phyloP scores from a whole-genome alignment of 2,329 filamentous ascomycete genomes.

The Trichoderma harzianum region DNA sequence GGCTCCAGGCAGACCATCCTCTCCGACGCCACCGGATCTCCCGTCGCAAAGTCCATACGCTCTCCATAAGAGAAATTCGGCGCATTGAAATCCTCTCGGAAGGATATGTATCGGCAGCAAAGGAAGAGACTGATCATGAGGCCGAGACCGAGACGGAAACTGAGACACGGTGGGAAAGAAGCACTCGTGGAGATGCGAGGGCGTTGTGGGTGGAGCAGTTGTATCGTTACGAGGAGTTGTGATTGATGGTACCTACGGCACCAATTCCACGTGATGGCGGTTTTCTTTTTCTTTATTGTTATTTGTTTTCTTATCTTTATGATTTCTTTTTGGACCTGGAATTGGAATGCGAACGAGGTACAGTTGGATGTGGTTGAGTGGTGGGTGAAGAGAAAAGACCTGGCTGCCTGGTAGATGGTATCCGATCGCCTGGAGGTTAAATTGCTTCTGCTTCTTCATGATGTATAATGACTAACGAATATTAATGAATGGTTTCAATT shows the following conservation, averaged over 20 bases:
- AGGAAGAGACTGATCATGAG: conserved; percentile 4
- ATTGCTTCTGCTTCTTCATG: not conserved
- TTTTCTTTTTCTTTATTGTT: not conserved
- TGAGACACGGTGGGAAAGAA: conserved; percentile 11
- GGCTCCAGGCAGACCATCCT: not conserved
- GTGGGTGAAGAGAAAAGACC: not conserved
- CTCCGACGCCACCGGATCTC: not conserved
- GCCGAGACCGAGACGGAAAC: conserved; percentile 14
- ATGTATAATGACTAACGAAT: not conserved
- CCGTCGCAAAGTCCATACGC: not conserved
- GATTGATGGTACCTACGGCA: not conserved
- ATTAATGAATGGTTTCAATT: not conserved
- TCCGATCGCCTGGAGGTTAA: not conserved
- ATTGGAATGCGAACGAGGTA: not conserved
- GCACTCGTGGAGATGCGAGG: not conserved
- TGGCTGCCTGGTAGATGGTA: not conserved
- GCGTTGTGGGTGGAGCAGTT: conserved; percentile 62
- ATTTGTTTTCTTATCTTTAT: not conserved
- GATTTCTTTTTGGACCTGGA: too few relatives aligned
- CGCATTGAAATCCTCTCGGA: not conserved
- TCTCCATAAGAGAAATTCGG: not conserved
- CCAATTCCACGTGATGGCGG: not conserved
- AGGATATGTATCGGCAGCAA: not conserved
- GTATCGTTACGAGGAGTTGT: conserved; percentile 70
- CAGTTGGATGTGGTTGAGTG: not conserved